Evolutionary conservation across 2,329 filamentous ascomycete genomes (phyloP).

Genomic region (Pleurostoma richardsiae): DNA sequence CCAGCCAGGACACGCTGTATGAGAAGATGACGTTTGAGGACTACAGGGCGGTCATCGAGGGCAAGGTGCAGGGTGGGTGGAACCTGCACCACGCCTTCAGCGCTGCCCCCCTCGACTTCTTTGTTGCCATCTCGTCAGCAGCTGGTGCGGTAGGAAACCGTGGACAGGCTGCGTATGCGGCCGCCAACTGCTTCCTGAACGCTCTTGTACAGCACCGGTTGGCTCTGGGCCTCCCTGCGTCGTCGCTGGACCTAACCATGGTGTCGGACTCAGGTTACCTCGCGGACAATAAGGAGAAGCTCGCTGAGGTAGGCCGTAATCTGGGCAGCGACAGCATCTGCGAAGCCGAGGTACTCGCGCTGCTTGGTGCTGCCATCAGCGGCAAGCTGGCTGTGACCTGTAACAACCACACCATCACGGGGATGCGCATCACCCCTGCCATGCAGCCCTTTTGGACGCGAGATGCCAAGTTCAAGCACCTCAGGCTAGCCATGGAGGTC

Average conservation of each 20-base stretch:
- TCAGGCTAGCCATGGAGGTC: constrained; percentile 32
- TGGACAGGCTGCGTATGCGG: constrained; percentile 46
- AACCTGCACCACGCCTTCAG: constrained; percentile 45
- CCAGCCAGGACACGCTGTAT: constrained; percentile 37
- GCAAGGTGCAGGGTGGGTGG: constrained; percentile 48
- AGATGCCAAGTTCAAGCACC: constrained; percentile 49
- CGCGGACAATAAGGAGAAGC: constrained; percentile 41
- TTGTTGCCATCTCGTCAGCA: constrained; percentile 47
- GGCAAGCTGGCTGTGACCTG: constrained; percentile 35
- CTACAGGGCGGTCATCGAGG: constrained; percentile 40
- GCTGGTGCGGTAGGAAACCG: constrained; percentile 46
- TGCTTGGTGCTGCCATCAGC: constrained; percentile 45
- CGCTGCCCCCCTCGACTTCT: constrained; percentile 41
- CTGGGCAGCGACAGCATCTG: constrained; percentile 43
- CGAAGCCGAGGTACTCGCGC: constrained; percentile 48
- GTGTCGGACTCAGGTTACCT: constrained; percentile 46
- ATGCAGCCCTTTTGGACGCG: constrained; percentile 46
- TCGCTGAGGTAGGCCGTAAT: constrained; percentile 32
- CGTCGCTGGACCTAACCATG: constrained; percentile 46
- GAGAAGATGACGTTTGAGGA: constrained; percentile 48
- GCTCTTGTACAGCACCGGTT: constrained; percentile 30
- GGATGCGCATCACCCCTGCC: constrained; percentile 41
- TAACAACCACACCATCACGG: constrained; percentile 47
- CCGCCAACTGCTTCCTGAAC: constrained; percentile 35
- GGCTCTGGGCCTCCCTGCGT: constrained; percentile 22